Percentiles rank a stretch among this genome's conserved stretches.
Conservation (phyloP, 1,284 basidiomycete species). For the Prillingera fragicola region DNA sequence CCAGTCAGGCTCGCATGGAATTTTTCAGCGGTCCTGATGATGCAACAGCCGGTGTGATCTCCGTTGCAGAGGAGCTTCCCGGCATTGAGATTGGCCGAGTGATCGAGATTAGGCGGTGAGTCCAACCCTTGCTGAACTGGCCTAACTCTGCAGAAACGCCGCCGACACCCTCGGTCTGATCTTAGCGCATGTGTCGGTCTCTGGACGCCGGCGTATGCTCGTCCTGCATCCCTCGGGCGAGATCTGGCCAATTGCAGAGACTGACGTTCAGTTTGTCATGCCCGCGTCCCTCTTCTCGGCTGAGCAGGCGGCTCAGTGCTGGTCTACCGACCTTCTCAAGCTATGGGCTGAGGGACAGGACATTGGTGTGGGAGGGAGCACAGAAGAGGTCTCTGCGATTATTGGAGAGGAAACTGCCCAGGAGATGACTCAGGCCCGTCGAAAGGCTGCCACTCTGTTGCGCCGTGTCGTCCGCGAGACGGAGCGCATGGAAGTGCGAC, state of each 20-base stretch:
- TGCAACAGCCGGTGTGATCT: slow-evolving; percentile 1
- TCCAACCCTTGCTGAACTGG: neutral
- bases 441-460: slow-evolving; percentile 32
- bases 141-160: slow-evolving; percentile 19
- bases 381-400: slow-evolving; percentile 2
- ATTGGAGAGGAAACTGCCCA: slow-evolving; percentile 4
- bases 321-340: slow-evolving; percentile 27
- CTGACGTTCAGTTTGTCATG: slow-evolving; percentile 46
- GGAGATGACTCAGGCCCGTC: slow-evolving; percentile 30
- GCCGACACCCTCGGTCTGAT: slow-evolving; percentile 29
- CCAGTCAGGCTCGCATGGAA: slow-evolving; percentile 8
- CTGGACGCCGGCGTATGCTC: slow-evolving; percentile 28
- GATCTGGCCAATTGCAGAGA: slow-evolving; percentile 34
- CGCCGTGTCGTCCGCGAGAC: slow-evolving; percentile 35
- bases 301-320: slow-evolving; percentile 19
- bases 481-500: slow-evolving; percentile 32
- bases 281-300: slow-evolving; percentile 31
- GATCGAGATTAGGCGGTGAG: slow-evolving; percentile 39
- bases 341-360: slow-evolving; percentile 21
- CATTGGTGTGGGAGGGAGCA: slow-evolving; percentile 5
- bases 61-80: slow-evolving; percentile 10
- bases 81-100: slow-evolving; percentile 34
- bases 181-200: slow-evolving; percentile 28
- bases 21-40: slow-evolving; percentile 8
- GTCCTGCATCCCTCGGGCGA: slow-evolving; percentile 36